Base-by-base conservation (phyloP, 768 basidiomycete genomes). In the Lentinula edodes region DNA sequence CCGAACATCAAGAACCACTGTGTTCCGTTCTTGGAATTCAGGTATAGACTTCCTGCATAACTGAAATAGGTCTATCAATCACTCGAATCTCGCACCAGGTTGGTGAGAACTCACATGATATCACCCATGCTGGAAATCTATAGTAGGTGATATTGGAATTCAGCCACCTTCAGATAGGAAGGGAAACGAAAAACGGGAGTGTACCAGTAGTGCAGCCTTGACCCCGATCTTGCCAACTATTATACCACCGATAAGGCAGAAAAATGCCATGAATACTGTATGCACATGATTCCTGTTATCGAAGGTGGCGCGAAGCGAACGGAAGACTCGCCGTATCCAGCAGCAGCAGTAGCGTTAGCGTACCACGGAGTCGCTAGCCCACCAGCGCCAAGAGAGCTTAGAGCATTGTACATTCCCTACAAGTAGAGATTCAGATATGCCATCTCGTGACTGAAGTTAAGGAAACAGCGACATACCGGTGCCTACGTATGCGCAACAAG, bases 1-100 rank as follows among this genome's bases (percentile, higher is more conserved):
- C 68, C 70, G 7, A 73, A 64, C 71, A 73, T 72, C 63, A 73
- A 66, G 62, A 73, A 73, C 72, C 72, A 73, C 54, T 73, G 72
- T 6, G 70, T 72, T 18, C 72, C 72, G 62, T 71, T 72, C 60
- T 73, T 72, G 8, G 71, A 72, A 59, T 73, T 73, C 43, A 73
- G 63, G 48, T 73, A 73, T 16, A 72, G 64, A 51, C 72, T 72
- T 23, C 72, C 72, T 5, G 72, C 70, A 50, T 73, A 73, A 46
- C 71, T 73, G 45, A 2, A 39, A 42, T 18, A 52, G 16, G 20
- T 46, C 36, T 18, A 10, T 9, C 16, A 48, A 7, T 43, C 16
- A 42, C 34, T 61, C 34, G 13, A 50, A 12, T 32, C 46, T n/a
- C 48, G 18, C 18, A 7, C 12, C 34, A 34, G 5, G 32, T 28